Percentiles rank a stretch among this genome's conserved stretches.
Conservation (phyloP, 768 basidiomycete species). For the Mycena latifolia region DNA sequence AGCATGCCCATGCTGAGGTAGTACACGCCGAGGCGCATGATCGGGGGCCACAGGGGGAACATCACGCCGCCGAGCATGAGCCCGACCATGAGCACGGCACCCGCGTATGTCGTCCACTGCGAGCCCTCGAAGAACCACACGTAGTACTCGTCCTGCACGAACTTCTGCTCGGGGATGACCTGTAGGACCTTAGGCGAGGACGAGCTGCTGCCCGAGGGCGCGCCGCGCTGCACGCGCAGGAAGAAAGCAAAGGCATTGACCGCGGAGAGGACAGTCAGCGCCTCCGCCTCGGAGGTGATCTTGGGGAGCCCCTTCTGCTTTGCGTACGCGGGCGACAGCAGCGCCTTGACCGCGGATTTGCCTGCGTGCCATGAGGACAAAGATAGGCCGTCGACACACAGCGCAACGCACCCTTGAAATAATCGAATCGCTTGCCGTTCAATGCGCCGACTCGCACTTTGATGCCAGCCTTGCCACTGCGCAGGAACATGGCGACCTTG, state of each 20-base stretch:
- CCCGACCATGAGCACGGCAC: conserved; percentile 90
- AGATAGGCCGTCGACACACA: not conserved
- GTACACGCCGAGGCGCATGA: conserved; percentile 94
- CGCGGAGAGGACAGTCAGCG: conserved; percentile 71
- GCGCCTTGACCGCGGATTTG: conserved; percentile 91
- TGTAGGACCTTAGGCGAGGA: conserved; percentile 85
- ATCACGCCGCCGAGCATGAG: conserved; percentile 97
- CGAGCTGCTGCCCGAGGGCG: conserved; percentile 69
- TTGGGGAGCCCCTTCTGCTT: conserved; percentile 87
- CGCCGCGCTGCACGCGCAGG: conserved; percentile 90
- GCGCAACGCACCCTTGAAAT: conserved; percentile 88
- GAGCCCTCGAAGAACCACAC: conserved; percentile 98
- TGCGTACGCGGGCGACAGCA: conserved; percentile 91
- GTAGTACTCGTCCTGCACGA: conserved; percentile 86
- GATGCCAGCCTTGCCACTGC: conserved; percentile 87
- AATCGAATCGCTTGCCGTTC: conserved; percentile 95
- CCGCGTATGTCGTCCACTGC: conserved; percentile 93
- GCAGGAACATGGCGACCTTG: conserved; percentile 88
- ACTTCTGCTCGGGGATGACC: conserved; percentile 85
- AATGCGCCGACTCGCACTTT: conserved; percentile 92
- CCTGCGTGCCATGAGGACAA: conserved; percentile 59
- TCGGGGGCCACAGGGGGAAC: conserved; percentile 98
- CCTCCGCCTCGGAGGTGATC: conserved; percentile 82
- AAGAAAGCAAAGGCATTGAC: conserved; percentile 91
- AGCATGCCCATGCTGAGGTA: conserved; percentile 93